Conservation (phyloP, 768 basidiomycete genomes). For the Suillus spraguei region DNA sequence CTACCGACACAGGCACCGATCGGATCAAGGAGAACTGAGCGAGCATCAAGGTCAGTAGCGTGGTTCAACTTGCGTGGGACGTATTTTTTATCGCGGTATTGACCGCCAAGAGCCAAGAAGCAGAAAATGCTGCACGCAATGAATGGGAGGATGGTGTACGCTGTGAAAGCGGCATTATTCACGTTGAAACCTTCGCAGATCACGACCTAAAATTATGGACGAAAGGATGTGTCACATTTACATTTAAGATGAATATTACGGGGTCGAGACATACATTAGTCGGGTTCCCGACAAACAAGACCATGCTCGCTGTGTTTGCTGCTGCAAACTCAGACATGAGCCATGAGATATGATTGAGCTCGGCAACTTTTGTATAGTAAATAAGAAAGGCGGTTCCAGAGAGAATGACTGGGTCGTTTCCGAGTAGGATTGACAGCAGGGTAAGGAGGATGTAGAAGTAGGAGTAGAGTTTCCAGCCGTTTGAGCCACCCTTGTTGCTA, state of each 20-base stretch:
- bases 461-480: conserved; percentile 72
- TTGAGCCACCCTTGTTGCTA: conserved; percentile 72
- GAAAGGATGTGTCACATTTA: not conserved
- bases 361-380: conserved; percentile 73
- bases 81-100: conserved; percentile 58
- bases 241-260: not conserved
- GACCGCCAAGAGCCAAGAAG: conserved; percentile 56
- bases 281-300: conserved; percentile 84
- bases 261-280: conserved; percentile 60
- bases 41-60: conserved; percentile 46
- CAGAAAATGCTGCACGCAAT: conserved; percentile 67
- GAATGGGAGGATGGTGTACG: conserved; percentile 83
- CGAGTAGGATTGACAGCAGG: conserved; percentile 74
- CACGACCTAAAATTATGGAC: conserved; percentile 48
- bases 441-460: conserved; percentile 88
- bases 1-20: conserved; percentile 75
- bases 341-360: conserved; percentile 61
- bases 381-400: conserved; percentile 90
- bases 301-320: conserved; percentile 78
- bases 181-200: conserved; percentile 85
- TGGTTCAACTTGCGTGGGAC: conserved; percentile 49
- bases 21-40: conserved; percentile 71
- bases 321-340: conserved; percentile 77
- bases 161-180: conserved; percentile 77
- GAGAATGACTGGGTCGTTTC: conserved; percentile 93